These are phyloP conservation scores for Apophysomyces sp. DNA, from an alignment of 371 early-diverging fungal genomes.

Conservation along the genomic window DNA sequence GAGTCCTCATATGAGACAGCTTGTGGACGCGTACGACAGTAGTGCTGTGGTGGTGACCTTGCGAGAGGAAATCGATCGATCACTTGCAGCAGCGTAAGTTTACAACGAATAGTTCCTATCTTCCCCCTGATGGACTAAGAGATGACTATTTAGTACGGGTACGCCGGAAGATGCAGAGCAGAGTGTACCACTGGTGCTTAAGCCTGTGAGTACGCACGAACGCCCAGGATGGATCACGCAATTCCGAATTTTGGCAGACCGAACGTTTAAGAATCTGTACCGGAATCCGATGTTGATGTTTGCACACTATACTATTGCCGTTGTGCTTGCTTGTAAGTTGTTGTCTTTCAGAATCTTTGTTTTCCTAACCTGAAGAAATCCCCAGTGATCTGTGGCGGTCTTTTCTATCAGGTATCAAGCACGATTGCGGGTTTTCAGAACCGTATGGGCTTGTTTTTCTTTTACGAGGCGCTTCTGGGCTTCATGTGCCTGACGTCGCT, in stretches of 20 bases:
- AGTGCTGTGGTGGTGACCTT: conserved; percentile 40
- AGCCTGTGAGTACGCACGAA: conserved; percentile 34
- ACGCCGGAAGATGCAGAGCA: conserved; percentile 19
- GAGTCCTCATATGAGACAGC: conserved; percentile 42
- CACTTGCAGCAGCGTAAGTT: conserved; percentile 21
- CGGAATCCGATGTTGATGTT: conserved; percentile 86
- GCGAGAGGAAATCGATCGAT: conserved; percentile 47
- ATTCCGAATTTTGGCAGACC: conserved; percentile 75
- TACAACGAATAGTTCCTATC: too few species aligned
- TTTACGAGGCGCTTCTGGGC: conserved; percentile 79
- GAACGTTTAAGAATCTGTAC: conserved; percentile 87
- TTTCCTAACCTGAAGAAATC: background rate
- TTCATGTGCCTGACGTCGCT: conserved; percentile 78
- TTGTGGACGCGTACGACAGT: conserved; percentile 46
- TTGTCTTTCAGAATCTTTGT: background rate
- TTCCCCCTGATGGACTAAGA: background rate
- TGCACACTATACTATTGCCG: conserved; percentile 77
- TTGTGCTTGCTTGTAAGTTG: conserved; percentile 65
- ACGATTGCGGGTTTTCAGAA: conserved; percentile 88
- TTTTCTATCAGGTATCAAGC: conserved; percentile 80
- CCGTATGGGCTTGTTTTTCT: conserved; percentile 84
- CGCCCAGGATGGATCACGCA: conserved; percentile 74
- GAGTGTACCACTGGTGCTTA: conserved; percentile 16
- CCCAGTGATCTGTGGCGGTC: conserved; percentile 71
- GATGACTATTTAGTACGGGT: background rate